phyloP scores from a whole-genome alignment of 108 stramenopile genomes.

The Skeletonema tropicum region DNA sequence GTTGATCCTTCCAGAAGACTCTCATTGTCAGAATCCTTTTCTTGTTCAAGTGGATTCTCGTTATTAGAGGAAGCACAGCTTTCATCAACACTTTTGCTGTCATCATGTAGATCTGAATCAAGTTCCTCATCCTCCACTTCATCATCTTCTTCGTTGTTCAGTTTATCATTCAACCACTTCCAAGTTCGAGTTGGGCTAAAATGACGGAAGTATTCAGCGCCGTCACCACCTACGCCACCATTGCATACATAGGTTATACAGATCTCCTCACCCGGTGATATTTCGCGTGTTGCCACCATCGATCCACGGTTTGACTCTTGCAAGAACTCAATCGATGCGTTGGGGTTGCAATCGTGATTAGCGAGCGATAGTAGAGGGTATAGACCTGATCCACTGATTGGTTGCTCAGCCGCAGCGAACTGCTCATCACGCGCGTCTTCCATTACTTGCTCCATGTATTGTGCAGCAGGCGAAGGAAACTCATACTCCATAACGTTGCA shows the following conservation, averaged over 20 bases:
- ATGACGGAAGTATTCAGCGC: conserved; percentile 17
- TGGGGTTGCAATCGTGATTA: conserved; percentile 44
- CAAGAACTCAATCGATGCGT: conserved; percentile 46
- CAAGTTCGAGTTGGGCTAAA: conserved; percentile 35
- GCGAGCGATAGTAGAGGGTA: conserved; percentile 35
- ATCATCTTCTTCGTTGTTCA: conserved; percentile 1
- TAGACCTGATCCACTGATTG: conserved; percentile 33
- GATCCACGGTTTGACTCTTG: conserved; percentile 33
- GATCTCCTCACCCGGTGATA: conserved; percentile 30
- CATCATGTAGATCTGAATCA: not conserved
- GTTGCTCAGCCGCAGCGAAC: not conserved
- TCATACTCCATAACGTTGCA: conserved; percentile 37
- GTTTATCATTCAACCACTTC: conserved; percentile 34
- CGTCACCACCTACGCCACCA: conserved; percentile 27
- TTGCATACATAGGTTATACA: conserved; percentile 40
- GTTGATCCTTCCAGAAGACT: conserved; percentile 15
- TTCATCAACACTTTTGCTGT: not conserved
- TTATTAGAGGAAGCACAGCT: not conserved
- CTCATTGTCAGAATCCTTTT: conserved; percentile 5
- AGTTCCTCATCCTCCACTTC: conserved; percentile 5
- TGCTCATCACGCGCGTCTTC: not conserved
- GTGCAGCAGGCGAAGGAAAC: conserved; percentile 26
- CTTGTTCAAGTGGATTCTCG: not conserved
- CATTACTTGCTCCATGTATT: conserved; percentile 11
- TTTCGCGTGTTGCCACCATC: conserved; percentile 35